Conservation (phyloP, 768 basidiomycete genomes). For the Russula earlei region DNA sequence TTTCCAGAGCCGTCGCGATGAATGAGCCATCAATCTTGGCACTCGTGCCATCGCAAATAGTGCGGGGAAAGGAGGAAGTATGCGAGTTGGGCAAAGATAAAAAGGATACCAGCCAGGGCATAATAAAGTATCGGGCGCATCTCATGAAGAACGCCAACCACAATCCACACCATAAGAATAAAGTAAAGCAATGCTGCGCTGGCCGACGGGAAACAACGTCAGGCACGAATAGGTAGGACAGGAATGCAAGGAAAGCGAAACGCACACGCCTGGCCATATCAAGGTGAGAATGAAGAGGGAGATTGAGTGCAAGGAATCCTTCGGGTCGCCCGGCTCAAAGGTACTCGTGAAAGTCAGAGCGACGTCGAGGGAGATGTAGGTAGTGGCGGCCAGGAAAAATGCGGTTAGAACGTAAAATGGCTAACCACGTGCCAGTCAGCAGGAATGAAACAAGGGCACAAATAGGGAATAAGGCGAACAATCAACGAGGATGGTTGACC, state of each 20-base stretch:
- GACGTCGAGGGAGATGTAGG: constrained; percentile 81
- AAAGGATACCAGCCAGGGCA: constrained; percentile 60
- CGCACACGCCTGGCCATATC: constrained; percentile 72
- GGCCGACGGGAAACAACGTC: neutral
- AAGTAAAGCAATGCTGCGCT: constrained; percentile 66
- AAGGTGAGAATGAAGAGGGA: constrained; percentile 74
- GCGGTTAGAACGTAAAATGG: constrained; percentile 50
- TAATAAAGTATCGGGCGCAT: constrained; percentile 73
- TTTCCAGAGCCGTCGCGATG: constrained; percentile 76
- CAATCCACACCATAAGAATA: constrained; percentile 70
- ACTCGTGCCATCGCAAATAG: constrained; percentile 62
- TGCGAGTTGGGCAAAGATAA: constrained; percentile 71
- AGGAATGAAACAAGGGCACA: neutral
- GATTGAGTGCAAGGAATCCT: constrained; percentile 48
- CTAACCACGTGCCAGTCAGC: constrained; percentile 28
- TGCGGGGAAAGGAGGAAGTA: constrained; percentile 73
- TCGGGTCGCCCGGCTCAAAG: constrained; percentile 52
- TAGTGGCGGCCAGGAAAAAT: constrained; percentile 59
- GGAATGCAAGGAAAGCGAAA: constrained; percentile 16
- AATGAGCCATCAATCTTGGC: constrained; percentile 79
- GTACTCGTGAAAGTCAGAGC: constrained; percentile 54
- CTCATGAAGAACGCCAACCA: constrained; percentile 68
- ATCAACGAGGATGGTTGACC: constrained; percentile 65
- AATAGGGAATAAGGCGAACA: constrained; percentile 33
- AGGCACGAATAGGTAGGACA: neutral